A percentile compares a stretch with the other conserved stretches of the same genome.
Conservation (phyloP, 768 basidiomycete species). For the Collybia sordida region DNA sequence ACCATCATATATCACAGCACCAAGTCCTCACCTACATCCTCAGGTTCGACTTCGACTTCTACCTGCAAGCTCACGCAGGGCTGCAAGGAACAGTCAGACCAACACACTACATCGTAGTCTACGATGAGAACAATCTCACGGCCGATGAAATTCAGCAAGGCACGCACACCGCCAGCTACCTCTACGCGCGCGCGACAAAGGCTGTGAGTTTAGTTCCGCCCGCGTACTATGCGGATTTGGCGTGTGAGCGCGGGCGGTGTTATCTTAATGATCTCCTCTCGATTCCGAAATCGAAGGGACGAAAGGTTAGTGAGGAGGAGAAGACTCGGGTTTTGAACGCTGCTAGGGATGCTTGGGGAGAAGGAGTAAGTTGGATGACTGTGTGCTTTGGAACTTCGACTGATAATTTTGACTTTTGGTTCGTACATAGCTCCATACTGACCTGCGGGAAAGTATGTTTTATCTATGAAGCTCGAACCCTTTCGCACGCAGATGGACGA, state of each 20-base stretch:
- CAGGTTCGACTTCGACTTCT: constrained; percentile 65
- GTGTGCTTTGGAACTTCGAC: neutral
- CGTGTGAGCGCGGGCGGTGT: constrained; percentile 12
- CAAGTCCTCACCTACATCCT: neutral
- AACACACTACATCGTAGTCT: constrained; percentile 78
- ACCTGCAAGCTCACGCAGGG: constrained; percentile 73
- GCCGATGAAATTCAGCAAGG: constrained; percentile 76
- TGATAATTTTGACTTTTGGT: constrained; percentile 7
- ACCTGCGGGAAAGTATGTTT: constrained; percentile 63
- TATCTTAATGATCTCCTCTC: constrained; percentile 12
- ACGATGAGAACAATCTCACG: constrained; percentile 67
- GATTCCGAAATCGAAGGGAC: neutral
- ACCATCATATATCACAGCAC: constrained; percentile 16
- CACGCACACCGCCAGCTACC: constrained; percentile 65
- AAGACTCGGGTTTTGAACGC: constrained; percentile 34
- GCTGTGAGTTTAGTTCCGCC: constrained; percentile 80
- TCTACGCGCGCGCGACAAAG: constrained; percentile 82
- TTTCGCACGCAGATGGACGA: no score
- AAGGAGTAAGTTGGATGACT: constrained; percentile 37
- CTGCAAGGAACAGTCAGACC: constrained; percentile 69
- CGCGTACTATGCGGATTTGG: constrained; percentile 12
- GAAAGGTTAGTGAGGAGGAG: neutral
- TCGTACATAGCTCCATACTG: constrained; percentile 48
- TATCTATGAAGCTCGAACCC: constrained; percentile 43
- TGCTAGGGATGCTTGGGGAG: constrained; percentile 47